Evolutionary conservation across 441 rosid species (phyloP).

Genomic region (Gossypium aridum): DNA sequence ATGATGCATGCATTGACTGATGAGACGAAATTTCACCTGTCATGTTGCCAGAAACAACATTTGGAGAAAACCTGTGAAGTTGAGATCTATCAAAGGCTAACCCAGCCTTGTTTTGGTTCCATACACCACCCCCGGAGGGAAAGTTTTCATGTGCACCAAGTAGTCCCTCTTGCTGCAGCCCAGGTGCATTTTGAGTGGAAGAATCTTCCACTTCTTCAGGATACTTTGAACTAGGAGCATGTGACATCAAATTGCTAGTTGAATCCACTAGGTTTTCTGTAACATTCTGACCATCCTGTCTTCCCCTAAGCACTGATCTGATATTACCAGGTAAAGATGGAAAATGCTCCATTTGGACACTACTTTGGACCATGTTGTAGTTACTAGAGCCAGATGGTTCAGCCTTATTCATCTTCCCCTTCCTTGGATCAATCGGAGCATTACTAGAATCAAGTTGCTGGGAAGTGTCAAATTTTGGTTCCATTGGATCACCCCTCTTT

Average conservation of each 20-base stretch:
- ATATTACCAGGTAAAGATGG: conserved; percentile 23
- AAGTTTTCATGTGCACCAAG: conserved; percentile 32
- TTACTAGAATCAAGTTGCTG: conserved; percentile 44
- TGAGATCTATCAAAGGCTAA: conserved; percentile 44
- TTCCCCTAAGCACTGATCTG: conserved; percentile 24
- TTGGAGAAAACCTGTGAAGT: conserved; percentile 46
- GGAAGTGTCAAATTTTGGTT: conserved; percentile 43
- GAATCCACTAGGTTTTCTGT: conserved; percentile 23
- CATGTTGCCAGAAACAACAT: conserved; percentile 29
- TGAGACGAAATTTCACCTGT: conserved; percentile 33
- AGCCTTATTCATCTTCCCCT: conserved; percentile 62
- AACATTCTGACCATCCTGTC: conserved; percentile 28
- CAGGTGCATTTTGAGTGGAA: conserved; percentile 27
- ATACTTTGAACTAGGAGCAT: conserved; percentile 23
- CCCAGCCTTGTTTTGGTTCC: conserved; percentile 48
- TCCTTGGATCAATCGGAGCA: conserved; percentile 36
- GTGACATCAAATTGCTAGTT: conserved; percentile 15
- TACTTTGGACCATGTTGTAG: conserved; percentile 29
- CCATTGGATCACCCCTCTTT: conserved; percentile 65
- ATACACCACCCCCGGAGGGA: conserved; percentile 27
- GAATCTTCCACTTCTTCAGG: conserved; percentile 40
- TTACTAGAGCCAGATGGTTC: conserved; percentile 42
- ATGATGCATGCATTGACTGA: conserved; percentile 31
- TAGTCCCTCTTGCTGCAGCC: conserved; percentile 35
- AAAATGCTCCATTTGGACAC: conserved; percentile 37